Percentiles rank a stretch among this genome's conserved stretches.
phyloP scores from a whole-genome alignment of 176 grass and related monocot species.

The Avena sativa region DNA sequence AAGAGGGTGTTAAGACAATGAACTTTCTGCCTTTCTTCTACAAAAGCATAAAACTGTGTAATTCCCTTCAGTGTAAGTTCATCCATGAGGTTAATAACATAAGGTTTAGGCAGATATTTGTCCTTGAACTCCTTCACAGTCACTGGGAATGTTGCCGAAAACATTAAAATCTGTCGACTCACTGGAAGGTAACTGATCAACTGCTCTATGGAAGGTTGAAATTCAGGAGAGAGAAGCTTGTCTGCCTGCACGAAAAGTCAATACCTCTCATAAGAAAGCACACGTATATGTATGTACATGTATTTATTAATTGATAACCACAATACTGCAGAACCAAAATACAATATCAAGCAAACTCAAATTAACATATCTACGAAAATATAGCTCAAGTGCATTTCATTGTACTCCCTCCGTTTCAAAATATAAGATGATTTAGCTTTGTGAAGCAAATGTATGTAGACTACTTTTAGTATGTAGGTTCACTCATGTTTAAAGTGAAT shows the following conservation, averaged over 20 bases:
- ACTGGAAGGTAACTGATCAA: conserved; percentile 73
- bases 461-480: too few relatives aligned
- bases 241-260: conserved; percentile 61
- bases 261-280: not conserved
- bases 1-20: conserved; percentile 97
- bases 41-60: conserved; percentile 94
- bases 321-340: conserved; percentile 15
- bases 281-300: not conserved
- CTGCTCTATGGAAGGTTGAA: conserved; percentile 84
- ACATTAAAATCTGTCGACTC: conserved; percentile 84
- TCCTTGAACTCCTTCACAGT: conserved; percentile 94
- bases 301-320: conserved; percentile 20
- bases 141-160: conserved; percentile 99
- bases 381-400: conserved; percentile 1
- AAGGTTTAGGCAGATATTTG: conserved; percentile 86
- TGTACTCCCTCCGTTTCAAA: not conserved
- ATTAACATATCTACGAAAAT: not conserved
- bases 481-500: too few relatives aligned
- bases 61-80: conserved; percentile 98
- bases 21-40: conserved; percentile 98
- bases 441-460: too few relatives aligned
- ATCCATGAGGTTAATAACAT: conserved; percentile 97
- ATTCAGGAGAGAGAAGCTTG: conserved; percentile 92
- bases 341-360: conserved; percentile 22
- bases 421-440: too few relatives aligned